These are phyloP conservation scores for Orbilia brochopaga DNA, from an alignment of 2,329 filamentous ascomycete genomes.

Conservation along the genomic window DNA sequence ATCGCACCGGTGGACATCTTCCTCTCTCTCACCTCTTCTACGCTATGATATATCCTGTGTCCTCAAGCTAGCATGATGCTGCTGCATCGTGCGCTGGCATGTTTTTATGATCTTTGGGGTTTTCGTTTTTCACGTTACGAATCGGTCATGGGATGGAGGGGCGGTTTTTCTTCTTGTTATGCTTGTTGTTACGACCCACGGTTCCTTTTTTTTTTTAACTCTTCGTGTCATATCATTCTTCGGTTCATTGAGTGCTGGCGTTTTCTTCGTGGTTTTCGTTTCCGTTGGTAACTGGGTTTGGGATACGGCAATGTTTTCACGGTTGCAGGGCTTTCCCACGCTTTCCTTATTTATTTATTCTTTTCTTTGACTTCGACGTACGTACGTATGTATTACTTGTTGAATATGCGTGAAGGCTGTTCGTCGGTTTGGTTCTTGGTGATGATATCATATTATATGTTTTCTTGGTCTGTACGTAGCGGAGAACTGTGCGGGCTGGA, in stretches of 20 bases:
- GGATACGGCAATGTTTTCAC: slow-evolving; percentile 34
- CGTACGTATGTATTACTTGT: not conserved
- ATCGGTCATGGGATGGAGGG: slow-evolving; percentile 22
- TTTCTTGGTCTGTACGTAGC: no score
- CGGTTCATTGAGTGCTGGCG: slow-evolving; percentile 31
- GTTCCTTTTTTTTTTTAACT: not conserved
- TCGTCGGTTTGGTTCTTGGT: not conserved
- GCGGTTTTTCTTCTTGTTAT: slow-evolving; percentile 23
- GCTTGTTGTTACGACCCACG: slow-evolving; percentile 11
- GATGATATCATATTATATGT: no score
- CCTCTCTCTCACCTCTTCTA: slow-evolving; percentile 4
- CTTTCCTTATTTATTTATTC: slow-evolving; percentile 7
- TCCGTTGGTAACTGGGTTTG: slow-evolving; percentile 12
- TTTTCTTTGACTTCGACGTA: no score
- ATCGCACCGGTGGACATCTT: not conserved
- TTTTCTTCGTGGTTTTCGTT: slow-evolving; percentile 9
- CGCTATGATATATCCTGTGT: no score
- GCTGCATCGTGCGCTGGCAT: not conserved
- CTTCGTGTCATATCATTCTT: slow-evolving; percentile 5
- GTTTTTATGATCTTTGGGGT: slow-evolving; percentile 27
- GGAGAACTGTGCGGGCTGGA: no score
- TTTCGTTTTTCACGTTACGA: slow-evolving; percentile 7
- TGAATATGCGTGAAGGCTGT: not conserved
- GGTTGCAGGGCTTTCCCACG: slow-evolving; percentile 32
- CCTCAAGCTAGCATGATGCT: no score